Conservation (phyloP, 176 grass and related monocot species). For the Pharus latifolius region DNA sequence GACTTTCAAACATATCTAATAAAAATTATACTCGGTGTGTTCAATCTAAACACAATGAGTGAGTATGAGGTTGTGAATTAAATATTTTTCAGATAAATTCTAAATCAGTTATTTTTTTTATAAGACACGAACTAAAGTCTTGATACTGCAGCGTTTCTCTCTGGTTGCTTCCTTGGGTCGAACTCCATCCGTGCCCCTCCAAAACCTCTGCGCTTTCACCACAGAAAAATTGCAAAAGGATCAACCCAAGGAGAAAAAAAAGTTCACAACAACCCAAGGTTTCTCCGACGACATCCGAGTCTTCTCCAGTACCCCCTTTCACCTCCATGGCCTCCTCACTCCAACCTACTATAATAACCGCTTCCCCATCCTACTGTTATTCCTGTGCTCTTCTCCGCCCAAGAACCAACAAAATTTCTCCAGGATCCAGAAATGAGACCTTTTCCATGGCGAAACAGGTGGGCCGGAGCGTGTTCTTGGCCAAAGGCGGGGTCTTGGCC, state of each 20-base stretch:
- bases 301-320: background rate
- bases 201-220: background rate
- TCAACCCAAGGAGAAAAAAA: background rate
- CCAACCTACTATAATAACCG: background rate
- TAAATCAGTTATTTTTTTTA: too few relatives aligned
- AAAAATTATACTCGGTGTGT: too few relatives aligned
- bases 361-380: conserved; percentile 21
- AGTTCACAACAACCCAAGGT: background rate
- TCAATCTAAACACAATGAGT: too few relatives aligned
- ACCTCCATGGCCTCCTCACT: conserved; percentile 26
- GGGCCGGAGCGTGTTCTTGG: conserved; percentile 10
- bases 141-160: background rate
- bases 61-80: too few relatives aligned
- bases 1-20: too few relatives aligned
- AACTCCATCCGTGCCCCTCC: background rate
- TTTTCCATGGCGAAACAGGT: background rate
- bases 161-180: background rate
- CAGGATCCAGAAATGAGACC: background rate
- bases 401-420: background rate
- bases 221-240: conserved; percentile 12
- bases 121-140: too few relatives aligned
- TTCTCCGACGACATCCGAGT: background rate
- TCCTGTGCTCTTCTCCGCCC: conserved; percentile 1
- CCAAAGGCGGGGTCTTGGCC: conserved; percentile 23
- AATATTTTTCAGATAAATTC: too few relatives aligned